Percentiles rank a stretch among this genome's conserved stretches.
Evolutionary conservation across 768 basidiomycete genomes (phyloP).

Genomic region (Inosperma sp.): DNA sequence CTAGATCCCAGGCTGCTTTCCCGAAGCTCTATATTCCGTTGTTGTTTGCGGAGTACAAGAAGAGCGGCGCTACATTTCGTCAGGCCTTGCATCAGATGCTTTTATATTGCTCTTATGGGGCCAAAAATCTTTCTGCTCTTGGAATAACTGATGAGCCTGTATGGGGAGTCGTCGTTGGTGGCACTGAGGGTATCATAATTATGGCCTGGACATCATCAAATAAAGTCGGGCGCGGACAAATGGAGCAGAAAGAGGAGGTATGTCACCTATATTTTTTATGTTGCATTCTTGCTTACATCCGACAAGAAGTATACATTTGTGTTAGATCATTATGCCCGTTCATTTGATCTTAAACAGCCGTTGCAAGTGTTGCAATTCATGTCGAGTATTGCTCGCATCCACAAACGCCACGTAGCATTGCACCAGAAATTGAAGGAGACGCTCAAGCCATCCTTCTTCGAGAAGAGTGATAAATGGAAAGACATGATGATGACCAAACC

Average conservation of each 20-base stretch:
- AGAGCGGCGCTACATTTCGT: neutral
- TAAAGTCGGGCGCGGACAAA: too few species aligned
- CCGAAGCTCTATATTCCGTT: neutral
- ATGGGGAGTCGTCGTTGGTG: slow-evolving; percentile 4
- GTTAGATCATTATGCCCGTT: neutral
- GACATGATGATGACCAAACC: neutral
- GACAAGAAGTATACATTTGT: neutral
- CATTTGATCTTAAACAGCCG: neutral
- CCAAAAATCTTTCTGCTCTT: slow-evolving; percentile 6
- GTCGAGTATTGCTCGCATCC: neutral
- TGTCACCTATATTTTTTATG: neutral
- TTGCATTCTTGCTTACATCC: neutral
- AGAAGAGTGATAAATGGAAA: neutral
- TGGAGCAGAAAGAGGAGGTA: too few species aligned
- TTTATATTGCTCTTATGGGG: slow-evolving; percentile 7
- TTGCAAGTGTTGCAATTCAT: neutral
- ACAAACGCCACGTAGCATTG: neutral
- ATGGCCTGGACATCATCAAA: slow-evolving; percentile 10
- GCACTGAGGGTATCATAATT: slow-evolving; percentile 5
- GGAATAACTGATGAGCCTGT: slow-evolving; percentile 11
- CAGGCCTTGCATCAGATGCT: slow-evolving; percentile 9
- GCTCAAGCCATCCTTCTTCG: neutral
- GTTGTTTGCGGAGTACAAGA: slow-evolving; percentile 3
- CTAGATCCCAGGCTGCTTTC: too few species aligned
- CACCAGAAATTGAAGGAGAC: neutral